phyloP scores from a whole-genome alignment of 352 stramenopile genomes.

The Phytophthora lateralis region DNA sequence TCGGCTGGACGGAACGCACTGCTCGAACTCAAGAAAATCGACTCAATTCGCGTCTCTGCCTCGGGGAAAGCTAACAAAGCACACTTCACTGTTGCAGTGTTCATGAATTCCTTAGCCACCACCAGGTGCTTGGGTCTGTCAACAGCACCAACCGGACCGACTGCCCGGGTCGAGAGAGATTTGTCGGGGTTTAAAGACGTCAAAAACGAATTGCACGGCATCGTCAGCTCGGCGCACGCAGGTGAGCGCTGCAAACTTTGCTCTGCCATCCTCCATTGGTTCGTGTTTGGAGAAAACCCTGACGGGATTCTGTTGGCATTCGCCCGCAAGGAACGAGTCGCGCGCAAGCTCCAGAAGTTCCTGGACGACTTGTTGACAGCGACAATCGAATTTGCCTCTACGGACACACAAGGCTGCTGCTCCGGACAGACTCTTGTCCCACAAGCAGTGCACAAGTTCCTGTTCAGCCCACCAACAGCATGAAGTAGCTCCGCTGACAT shows the following conservation, averaged over 20 bases:
- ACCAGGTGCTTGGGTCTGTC: slow-evolving; percentile 6
- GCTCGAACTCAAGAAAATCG: slow-evolving; percentile 19
- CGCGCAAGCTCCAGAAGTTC: slow-evolving; percentile 24
- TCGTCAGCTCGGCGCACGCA: slow-evolving; percentile 10
- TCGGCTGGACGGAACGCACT: slow-evolving; percentile 7
- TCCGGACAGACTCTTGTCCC: slow-evolving; percentile 10
- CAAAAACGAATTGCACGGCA: slow-evolving; percentile 10
- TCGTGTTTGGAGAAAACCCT: slow-evolving; percentile 18
- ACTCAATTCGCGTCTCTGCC: slow-evolving; percentile 14
- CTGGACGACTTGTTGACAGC: slow-evolving; percentile 17
- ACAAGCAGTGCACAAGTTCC: slow-evolving; percentile 25
- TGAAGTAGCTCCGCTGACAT: not conserved
- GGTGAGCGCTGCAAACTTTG: slow-evolving; percentile 21
- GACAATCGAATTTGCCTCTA: slow-evolving; percentile 5
- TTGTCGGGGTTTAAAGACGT: slow-evolving; percentile 20
- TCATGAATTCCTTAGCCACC: not conserved
- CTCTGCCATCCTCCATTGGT: slow-evolving; percentile 18
- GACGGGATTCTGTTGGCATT: slow-evolving; percentile 13
- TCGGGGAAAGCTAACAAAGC: slow-evolving; percentile 16
- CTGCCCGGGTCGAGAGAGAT: slow-evolving; percentile 4
- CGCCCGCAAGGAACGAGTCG: slow-evolving; percentile 15
- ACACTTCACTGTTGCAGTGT: slow-evolving; percentile 17
- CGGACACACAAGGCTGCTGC: slow-evolving; percentile 15
- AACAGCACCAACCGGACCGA: not conserved
- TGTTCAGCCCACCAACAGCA: slow-evolving; percentile 6